Evolutionary conservation across 345 rosid genomes (phyloP), one percentile per base, ranked within the genome.

Genomic region (Fremontodendron californicum): DNA sequence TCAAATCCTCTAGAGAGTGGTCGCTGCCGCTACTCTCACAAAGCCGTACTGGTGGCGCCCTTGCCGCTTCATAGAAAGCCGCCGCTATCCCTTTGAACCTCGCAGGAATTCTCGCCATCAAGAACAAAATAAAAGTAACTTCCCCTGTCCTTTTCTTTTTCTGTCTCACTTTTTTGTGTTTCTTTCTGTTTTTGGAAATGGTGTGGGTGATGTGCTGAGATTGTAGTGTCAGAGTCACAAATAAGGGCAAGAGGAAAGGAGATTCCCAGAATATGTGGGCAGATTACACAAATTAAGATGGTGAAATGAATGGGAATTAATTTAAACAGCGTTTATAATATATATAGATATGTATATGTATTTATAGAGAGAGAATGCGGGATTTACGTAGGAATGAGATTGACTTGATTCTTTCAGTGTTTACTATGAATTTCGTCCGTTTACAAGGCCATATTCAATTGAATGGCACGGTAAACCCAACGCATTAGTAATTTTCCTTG

Each of bases 1-100:
- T 43, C 4, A 80, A 64, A 43, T 81, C 82, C 15, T 85, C 88
- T 1, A 78, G 72, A 6, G 85, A 88, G 77, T 87, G 89, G 71
- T 90, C 93, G 73, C 97, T 95, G 9, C 94, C 91, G 60, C 97
- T 89, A 82, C 94, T 95, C 80, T 84, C 85, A 74, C 88, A 87
- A 5, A 80, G 81, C 43, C 82, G 71, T 21, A 73, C 77, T 37
- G 58, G 82, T 58, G 79, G 81, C 35, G 83, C 84, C 68, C 69
- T 70, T 0, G 76, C 79, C 60, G 51, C 86, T 27, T 85, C 77
- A 21, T 87, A 73, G 19, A 88, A 90, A 52, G 85, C 88, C 43
- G 80, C 90, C 10, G 87, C 82, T 25, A 74, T 80, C 51, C 83
- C 63, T 66, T 39, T 68, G 48, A 86, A 83, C 74, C 79, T 84